Evolutionary conservation across 176 grass and related monocot species (phyloP).

Genomic region (Avena sativa): DNA sequence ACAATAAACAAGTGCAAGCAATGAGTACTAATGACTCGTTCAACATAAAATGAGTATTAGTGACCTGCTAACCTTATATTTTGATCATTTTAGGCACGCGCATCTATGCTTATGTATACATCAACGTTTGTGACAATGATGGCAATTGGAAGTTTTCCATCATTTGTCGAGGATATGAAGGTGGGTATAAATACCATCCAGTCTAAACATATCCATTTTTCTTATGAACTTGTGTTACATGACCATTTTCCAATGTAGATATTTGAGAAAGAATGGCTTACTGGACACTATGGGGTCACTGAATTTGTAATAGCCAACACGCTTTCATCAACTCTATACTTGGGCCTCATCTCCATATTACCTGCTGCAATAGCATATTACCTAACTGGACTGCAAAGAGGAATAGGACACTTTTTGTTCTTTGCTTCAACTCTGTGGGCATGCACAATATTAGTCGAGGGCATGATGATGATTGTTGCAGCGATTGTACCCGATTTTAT

Average conservation of each 20-base stretch:
- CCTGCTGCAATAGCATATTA: conserved; percentile 64
- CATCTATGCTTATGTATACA: conserved; percentile 68
- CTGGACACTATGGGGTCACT: conserved; percentile 53
- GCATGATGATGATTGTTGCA: conserved; percentile 68
- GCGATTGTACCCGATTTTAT: conserved; percentile 54
- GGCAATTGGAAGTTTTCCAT: conserved; percentile 67
- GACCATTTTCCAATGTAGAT: conserved; percentile 35
- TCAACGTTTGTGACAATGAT: conserved; percentile 60
- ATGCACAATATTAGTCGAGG: conserved; percentile 56
- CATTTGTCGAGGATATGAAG: conserved; percentile 80
- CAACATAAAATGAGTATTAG: not conserved
- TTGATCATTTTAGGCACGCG: conserved; percentile 41
- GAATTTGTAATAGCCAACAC: conserved; percentile 54
- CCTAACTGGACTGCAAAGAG: conserved; percentile 37
- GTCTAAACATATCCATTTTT: not conserved
- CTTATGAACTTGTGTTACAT: not conserved
- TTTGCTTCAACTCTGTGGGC: conserved; percentile 46
- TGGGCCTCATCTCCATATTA: conserved; percentile 50
- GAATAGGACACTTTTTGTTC: conserved; percentile 48
- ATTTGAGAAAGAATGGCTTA: conserved; percentile 57
- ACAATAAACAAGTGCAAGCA: not conserved
- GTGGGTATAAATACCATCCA: not conserved
- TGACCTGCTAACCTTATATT: not conserved
- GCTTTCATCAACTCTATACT: conserved; percentile 50
- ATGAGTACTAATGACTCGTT: not conserved